Evolutionary conservation across 306 rosid genomes (phyloP).

Genomic region (Prunus fruticosa): DNA sequence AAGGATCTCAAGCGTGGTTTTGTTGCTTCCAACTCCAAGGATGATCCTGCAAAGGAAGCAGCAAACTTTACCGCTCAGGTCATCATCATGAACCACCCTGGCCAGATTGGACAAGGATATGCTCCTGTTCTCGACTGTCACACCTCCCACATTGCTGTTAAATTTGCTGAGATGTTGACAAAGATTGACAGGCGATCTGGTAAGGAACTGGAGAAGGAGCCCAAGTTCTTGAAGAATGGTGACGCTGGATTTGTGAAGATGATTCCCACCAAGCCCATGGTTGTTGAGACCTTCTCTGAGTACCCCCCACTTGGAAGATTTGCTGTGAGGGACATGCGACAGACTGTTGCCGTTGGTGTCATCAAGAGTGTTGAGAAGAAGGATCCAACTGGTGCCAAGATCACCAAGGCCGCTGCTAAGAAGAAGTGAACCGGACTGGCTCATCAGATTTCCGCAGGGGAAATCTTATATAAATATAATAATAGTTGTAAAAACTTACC

Average conservation of each 20-base stretch:
- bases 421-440: constrained; percentile 42
- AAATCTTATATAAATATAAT: neutral
- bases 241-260: constrained; percentile 38
- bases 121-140: constrained; percentile 41
- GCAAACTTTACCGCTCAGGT: constrained; percentile 40
- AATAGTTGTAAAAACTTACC: neutral
- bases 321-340: constrained; percentile 41
- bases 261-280: constrained; percentile 42
- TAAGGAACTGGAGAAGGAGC: constrained; percentile 37
- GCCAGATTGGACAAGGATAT: constrained; percentile 37
- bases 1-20: constrained; percentile 41
- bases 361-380: constrained; percentile 45
- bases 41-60: constrained; percentile 36
- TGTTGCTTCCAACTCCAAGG: constrained; percentile 40
- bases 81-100: constrained; percentile 45
- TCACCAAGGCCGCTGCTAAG: constrained; percentile 44
- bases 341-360: constrained; percentile 39
- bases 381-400: constrained; percentile 45
- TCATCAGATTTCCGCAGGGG: neutral
- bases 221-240: constrained; percentile 40
- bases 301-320: constrained; percentile 38
- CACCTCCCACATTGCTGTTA: constrained; percentile 41
- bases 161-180: constrained; percentile 31
- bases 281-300: constrained; percentile 38
- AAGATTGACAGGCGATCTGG: constrained; percentile 43